phyloP scores from a whole-genome alignment of 805 yeast species.

The Candida arabinofermentans region DNA sequence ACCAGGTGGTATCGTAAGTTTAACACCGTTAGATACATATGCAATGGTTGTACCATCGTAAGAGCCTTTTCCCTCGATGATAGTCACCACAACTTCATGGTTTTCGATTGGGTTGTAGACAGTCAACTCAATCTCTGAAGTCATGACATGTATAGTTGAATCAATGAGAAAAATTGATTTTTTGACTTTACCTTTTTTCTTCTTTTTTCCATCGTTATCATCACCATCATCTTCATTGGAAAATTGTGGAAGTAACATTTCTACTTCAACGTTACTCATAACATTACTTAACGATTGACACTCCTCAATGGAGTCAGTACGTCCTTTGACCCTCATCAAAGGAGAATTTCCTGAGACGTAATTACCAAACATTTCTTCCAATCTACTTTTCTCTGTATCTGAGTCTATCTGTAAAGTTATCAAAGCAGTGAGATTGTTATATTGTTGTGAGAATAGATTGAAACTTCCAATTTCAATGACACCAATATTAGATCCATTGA shows the following conservation, averaged over 20 bases:
- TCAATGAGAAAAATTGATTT: slow-evolving; percentile 37
- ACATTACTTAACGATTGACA: slow-evolving; percentile 24
- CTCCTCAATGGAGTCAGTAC: slow-evolving; percentile 20
- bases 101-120: slow-evolving; percentile 52
- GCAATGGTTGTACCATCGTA: slow-evolving; percentile 46
- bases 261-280: slow-evolving; percentile 23
- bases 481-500: slow-evolving; percentile 35
- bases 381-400: slow-evolving; percentile 15
- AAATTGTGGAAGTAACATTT: slow-evolving; percentile 28
- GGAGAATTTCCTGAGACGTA: slow-evolving; percentile 38
- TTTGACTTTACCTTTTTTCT: slow-evolving; percentile 22
- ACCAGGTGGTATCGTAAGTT: slow-evolving; percentile 49
- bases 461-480: slow-evolving; percentile 24
- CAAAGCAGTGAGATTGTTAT: slow-evolving; percentile 19
- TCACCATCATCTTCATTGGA: slow-evolving; percentile 1
- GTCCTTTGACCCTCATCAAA: slow-evolving; percentile 27
- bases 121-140: slow-evolving; percentile 50
- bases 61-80: slow-evolving; percentile 45
- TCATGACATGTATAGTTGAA: slow-evolving; percentile 50
- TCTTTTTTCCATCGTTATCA: not conserved
- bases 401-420: slow-evolving; percentile 17
- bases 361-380: slow-evolving; percentile 35
- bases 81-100: slow-evolving; percentile 37
- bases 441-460: slow-evolving; percentile 14
- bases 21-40: slow-evolving; percentile 36